Evolutionary conservation across 176 grass and related monocot genomes (phyloP), one percentile per base, ranked within the genome.

Genomic region (Chloris gayana): DNA sequence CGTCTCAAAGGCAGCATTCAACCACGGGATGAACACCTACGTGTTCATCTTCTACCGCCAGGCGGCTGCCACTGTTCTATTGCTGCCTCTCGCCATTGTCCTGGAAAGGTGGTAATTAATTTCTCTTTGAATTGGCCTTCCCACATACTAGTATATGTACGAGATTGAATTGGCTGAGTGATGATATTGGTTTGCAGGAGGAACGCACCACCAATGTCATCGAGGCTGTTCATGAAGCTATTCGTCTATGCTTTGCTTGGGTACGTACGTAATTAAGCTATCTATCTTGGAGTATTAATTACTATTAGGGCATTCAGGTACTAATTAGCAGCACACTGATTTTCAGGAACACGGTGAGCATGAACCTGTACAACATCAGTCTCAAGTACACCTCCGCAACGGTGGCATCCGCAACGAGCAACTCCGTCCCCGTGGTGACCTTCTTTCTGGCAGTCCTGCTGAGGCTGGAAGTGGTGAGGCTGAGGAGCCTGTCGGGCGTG

Each of bases 1-100:
- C 19, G 58, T 94, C 37, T 86, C 87, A 8, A 97, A 94, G 82
- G 91, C 89, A 4, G 89, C 89, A 7, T 92, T 97, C 61, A 78
- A 94, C 69, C 37, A 53, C 9, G 91, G 87, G 12, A 45, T 92
- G 61, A 97, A 59, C 87, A 91, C 94, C 56, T 85, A 79, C 38
- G 91, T 97, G 22, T 94, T 97, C 85, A 77, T 97, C 85, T 92
- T 97, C 83, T 97, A 97, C 67, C 89, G 94, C 10, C 94, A 97
- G 84, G 91, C 87, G 0, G 68, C 69, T 18, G 94, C 89, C 34
- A 68, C 87, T 15, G 32, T 88, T 5, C 53, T 94, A 3, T 44
- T 94, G 64, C 75, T 89, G 32, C 94, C 94, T 1, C 22, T 94
- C 1, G 75, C 89, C 50, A 54, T 97, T 58, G 14, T 83, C 37